phyloP scores from a whole-genome alignment of 805 yeast species.

The Saturnispora sanitii region DNA sequence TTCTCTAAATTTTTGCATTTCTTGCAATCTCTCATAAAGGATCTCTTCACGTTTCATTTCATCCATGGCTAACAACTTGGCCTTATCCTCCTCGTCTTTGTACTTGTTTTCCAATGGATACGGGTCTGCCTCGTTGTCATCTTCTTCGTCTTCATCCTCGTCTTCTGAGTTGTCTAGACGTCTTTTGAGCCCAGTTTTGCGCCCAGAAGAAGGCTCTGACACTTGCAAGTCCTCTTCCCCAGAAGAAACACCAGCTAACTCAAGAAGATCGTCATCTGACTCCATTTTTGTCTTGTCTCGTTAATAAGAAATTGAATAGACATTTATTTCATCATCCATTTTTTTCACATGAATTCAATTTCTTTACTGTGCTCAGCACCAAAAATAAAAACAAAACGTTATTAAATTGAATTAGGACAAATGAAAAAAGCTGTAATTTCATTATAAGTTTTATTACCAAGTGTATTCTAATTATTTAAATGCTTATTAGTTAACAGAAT shows the following conservation, averaged over 20 bases:
- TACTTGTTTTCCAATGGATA: conserved; percentile 91
- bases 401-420: too few species aligned
- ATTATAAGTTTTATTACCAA: too few species aligned
- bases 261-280: conserved; percentile 80
- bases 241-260: conserved; percentile 77
- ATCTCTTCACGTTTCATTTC: conserved; percentile 90
- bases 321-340: too few species aligned
- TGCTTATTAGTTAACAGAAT: too few species aligned
- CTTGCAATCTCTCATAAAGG: conserved; percentile 86
- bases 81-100: conserved; percentile 72
- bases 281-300: conserved; percentile 39
- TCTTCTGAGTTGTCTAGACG: conserved; percentile 11
- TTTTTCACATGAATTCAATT: too few species aligned
- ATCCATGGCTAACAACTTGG: conserved; percentile 56
- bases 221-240: conserved; percentile 34
- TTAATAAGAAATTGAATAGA: background rate
- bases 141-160: conserved; percentile 28
- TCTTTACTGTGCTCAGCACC: too few species aligned
- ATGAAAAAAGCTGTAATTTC: too few species aligned
- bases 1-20: conserved; percentile 81
- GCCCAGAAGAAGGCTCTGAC: conserved; percentile 21
- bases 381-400: too few species aligned
- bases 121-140: conserved; percentile 48
- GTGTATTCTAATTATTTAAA: too few species aligned
- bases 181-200: conserved; percentile 1